Base-by-base conservation (phyloP, 2,329 filamentous ascomycete species). In the Pseudofabraea citricarpa region DNA sequence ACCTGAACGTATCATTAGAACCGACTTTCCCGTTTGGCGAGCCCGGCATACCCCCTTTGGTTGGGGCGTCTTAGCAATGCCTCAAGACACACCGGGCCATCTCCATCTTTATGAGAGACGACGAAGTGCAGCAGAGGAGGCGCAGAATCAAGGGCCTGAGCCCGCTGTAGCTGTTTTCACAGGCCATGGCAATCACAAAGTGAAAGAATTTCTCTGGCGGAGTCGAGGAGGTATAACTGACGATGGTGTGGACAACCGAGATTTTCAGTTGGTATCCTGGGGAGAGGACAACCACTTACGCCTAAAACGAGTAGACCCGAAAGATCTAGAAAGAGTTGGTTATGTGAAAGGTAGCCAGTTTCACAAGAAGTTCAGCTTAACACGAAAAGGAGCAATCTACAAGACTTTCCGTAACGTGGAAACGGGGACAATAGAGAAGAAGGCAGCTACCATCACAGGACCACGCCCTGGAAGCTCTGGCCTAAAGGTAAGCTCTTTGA, bases 251-350 rank as follows among this genome's bases (percentile, higher is more conserved):
- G 90, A 96, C 56, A 73, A 90, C 49, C 80, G 91, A 55, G 90
- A 96, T 41, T 96, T 95, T 51, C 90, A 96, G 62, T 73, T 96
- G 15, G 87, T 96, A 0, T 90, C 90, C 0, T 96, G 90, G 90
- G 90, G 90, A 20, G 83, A 87, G 38, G 91, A 96, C 61, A 86
- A 85, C 52, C 79, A 90, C 56, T 71, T 96, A 22, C 83, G 86
- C 38, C 72, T 96, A 21, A 87, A 95, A 59, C 82, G 81, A 37
- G 76, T 90, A 16, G 77, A 87, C 31, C 68, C 79, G 1, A 69
- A 80, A 20, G 70, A 82, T 22, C 69, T 93, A 1, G 71, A 78
- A 45, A 72, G 77, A 2, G 83, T 94, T 13, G 88, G 87, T 3
- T 86, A 87, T 59, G 71, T 79, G 36, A 88, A 83, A 59, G 88